Percentiles rank a stretch among this genome's conserved stretches.
Evolutionary conservation across 2,329 filamentous ascomycete genomes (phyloP).

Genomic region (Curvularia sp.): DNA sequence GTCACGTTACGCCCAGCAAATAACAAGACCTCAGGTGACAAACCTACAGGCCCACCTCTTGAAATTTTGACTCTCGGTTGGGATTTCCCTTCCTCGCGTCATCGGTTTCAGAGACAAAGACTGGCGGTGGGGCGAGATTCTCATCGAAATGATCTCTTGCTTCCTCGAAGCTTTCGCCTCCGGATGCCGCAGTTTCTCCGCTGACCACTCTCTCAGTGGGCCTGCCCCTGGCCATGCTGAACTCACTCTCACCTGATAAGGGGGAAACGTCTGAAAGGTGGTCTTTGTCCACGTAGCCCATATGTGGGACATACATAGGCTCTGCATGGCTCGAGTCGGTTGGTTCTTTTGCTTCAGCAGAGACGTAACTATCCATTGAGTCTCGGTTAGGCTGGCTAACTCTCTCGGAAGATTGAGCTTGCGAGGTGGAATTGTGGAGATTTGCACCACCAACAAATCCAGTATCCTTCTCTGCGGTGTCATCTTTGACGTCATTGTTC

Average conservation of each 20-base stretch:
- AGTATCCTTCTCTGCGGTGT: conserved; percentile 35
- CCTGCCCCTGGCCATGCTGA: conserved; percentile 28
- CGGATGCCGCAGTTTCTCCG: conserved; percentile 45
- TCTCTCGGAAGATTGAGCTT: conserved; percentile 17
- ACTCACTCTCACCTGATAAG: conserved; percentile 32
- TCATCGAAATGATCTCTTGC: conserved; percentile 60
- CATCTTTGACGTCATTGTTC: conserved; percentile 18
- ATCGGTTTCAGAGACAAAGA: conserved; percentile 41
- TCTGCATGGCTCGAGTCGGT: conserved; percentile 24
- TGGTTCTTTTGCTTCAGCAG: conserved; percentile 16
- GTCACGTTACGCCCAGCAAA: neutral
- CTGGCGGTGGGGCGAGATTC: conserved; percentile 50
- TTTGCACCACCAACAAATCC: conserved; percentile 56
- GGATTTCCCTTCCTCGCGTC: conserved; percentile 39
- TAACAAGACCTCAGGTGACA: neutral
- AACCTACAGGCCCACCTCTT: conserved; percentile 35
- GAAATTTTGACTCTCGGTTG: conserved; percentile 44
- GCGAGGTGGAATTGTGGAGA: conserved; percentile 36
- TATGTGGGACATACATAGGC: conserved; percentile 23
- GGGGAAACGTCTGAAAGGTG: conserved; percentile 47
- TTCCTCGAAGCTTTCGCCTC: conserved; percentile 60
- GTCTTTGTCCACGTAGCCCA: conserved; percentile 16
- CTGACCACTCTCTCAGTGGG: conserved; percentile 30
- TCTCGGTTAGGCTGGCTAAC: conserved; percentile 14
- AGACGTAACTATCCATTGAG: conserved; percentile 11